Conservation (phyloP, 1,284 basidiomycete genomes). For the Papiliotrema fonsecae region DNA sequence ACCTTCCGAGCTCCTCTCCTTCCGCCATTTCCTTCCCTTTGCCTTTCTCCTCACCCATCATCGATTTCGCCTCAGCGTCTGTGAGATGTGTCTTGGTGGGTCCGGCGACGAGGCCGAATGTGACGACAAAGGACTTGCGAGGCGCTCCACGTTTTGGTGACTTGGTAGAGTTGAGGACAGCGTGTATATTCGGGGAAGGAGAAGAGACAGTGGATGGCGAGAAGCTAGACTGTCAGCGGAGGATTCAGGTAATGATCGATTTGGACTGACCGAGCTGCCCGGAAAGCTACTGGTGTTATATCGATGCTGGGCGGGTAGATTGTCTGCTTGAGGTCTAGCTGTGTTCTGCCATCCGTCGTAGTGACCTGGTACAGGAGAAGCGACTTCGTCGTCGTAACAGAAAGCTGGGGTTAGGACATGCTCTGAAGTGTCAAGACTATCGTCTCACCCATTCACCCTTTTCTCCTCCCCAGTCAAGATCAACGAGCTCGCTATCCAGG, state of each 20-base stretch:
- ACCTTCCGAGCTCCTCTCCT: constrained; percentile 37
- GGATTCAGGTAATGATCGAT: background rate
- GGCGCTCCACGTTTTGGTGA: constrained; percentile 26
- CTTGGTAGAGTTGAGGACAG: constrained; percentile 64
- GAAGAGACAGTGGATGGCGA: constrained; percentile 56
- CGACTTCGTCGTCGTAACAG: constrained; percentile 33
- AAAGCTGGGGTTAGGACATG: constrained; percentile 21
- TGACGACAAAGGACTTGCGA: constrained; percentile 38
- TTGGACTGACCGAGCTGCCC: constrained; percentile 60
- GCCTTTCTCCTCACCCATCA: constrained; percentile 46
- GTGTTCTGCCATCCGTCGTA: constrained; percentile 14
- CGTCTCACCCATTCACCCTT: constrained; percentile 34
- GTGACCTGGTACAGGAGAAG: constrained; percentile 32
- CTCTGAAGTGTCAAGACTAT: background rate
- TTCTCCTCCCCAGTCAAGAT: constrained; percentile 42
- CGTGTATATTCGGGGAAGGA: constrained; percentile 56
- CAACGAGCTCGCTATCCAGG: constrained; percentile 37
- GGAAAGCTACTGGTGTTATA: constrained; percentile 56
- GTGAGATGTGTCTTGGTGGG: constrained; percentile 20
- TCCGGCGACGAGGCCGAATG: constrained; percentile 30
- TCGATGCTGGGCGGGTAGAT: constrained; percentile 39
- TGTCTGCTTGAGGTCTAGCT: constrained; percentile 32
- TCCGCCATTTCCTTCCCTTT: constrained; percentile 49
- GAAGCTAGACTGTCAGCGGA: constrained; percentile 49
- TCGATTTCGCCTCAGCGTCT: constrained; percentile 11